Conservation (phyloP, 1,284 basidiomycete species). For the Butyriboletus appendiculatus region DNA sequence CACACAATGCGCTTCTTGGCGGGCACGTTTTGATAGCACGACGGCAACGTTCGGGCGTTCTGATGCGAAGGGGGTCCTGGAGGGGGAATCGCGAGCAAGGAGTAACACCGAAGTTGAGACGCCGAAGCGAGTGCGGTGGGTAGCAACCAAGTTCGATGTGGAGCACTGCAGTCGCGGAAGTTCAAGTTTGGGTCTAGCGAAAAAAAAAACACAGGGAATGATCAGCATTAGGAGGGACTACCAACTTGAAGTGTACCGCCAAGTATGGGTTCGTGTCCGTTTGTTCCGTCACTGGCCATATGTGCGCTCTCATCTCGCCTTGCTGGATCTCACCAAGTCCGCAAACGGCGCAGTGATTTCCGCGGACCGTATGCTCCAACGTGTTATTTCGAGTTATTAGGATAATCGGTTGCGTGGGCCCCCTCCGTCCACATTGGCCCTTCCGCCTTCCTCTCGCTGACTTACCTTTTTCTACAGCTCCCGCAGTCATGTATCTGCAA, state of each 20-base stretch:
- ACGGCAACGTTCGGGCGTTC: constrained; percentile 3
- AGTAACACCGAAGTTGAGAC: constrained; percentile 15
- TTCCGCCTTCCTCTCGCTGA: constrained; percentile 12
- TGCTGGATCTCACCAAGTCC: constrained; percentile 28
- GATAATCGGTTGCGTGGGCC: constrained; percentile 25
- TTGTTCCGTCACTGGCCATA: constrained; percentile 7
- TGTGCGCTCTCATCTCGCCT: constrained; percentile 21
- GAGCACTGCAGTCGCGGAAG: constrained; percentile 10
- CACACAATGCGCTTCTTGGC: constrained; percentile 2
- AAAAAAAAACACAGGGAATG: no score
- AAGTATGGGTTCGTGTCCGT: no score
- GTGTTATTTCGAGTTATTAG: constrained; percentile 26
- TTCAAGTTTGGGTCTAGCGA: constrained; percentile 6
- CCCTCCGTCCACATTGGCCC: constrained; percentile 11
- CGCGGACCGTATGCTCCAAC: constrained; percentile 28
- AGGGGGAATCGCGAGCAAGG: constrained; percentile 8
- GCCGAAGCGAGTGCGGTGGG: constrained; percentile 19
- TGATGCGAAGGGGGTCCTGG: constrained; percentile 9
- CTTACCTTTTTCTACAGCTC: constrained; percentile 16
- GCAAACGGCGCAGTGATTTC: constrained; percentile 30
- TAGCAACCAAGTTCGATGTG: constrained; percentile 23
- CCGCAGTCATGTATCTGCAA: constrained; percentile 17
- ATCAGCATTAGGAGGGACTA: no score
- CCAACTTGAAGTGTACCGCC: no score
- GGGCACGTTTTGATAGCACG: constrained; percentile 22